Conservation (phyloP, 768 basidiomycete genomes). For the Postia placenta region DNA sequence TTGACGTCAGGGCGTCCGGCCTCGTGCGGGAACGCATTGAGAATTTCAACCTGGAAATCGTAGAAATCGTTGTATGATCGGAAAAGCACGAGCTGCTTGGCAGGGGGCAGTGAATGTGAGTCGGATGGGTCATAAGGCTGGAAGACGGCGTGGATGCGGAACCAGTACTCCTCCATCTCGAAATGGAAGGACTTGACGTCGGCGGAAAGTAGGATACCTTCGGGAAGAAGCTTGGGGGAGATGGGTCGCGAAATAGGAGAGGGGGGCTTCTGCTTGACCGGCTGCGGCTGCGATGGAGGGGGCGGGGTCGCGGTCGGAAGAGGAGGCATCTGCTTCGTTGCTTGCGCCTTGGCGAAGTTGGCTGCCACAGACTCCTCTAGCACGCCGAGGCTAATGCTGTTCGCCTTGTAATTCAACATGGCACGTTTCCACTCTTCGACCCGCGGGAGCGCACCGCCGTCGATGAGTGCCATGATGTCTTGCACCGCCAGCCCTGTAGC, state of each 20-base stretch:
- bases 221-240: constrained; percentile 51
- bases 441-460: constrained; percentile 81
- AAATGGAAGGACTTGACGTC: constrained; percentile 95
- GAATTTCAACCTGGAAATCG: constrained; percentile 88
- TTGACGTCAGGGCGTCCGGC: constrained; percentile 71
- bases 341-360: constrained; percentile 34
- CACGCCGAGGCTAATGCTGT: constrained; percentile 90
- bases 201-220: constrained; percentile 81
- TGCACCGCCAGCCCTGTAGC: constrained; percentile 72
- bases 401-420: constrained; percentile 93
- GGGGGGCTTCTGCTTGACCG: constrained; percentile 17
- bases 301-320: constrained; percentile 8
- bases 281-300: constrained; percentile 13
- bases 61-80: constrained; percentile 98
- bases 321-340: constrained; percentile 11
- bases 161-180: constrained; percentile 97
- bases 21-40: constrained; percentile 85
- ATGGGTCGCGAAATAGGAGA: constrained; percentile 28
- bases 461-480: constrained; percentile 75
- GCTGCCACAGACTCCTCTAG: constrained; percentile 58
- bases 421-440: constrained; percentile 99
- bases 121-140: constrained; percentile 71
- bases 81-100: constrained; percentile 82
- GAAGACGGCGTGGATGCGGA: constrained; percentile 85
- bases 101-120: constrained; percentile 49